Evolutionary conservation across 208 protist species (phyloP).

Genomic region (Crithidia acanthocephali): DNA sequence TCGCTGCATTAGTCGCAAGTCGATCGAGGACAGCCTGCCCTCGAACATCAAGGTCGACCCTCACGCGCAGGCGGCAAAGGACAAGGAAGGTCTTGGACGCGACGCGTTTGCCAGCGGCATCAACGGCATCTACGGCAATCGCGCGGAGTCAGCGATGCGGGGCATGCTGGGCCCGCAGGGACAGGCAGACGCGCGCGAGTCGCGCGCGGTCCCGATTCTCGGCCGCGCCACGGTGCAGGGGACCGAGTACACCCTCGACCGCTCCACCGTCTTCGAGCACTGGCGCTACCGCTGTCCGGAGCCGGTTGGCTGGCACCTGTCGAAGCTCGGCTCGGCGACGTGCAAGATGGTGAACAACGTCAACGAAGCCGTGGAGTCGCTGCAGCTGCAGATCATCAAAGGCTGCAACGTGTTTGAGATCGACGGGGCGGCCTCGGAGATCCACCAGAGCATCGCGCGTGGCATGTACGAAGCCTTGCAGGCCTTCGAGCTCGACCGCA

Average conservation of each 20-base stretch:
- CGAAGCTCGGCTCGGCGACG: conserved; percentile 78
- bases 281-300: conserved; percentile 72
- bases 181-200: conserved; percentile 76
- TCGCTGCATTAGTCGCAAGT: conserved; percentile 26
- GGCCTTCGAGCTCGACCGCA: conserved; percentile 90
- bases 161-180: conserved; percentile 87
- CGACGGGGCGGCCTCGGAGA: conserved; percentile 77
- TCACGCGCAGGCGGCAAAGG: conserved; percentile 12
- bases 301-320: conserved; percentile 84
- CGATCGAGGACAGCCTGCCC: conserved; percentile 46
- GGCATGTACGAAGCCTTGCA: conserved; percentile 80
- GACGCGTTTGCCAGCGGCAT: conserved; percentile 58
- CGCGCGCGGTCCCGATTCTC: conserved; percentile 80
- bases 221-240: conserved; percentile 73
- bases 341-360: conserved; percentile 91
- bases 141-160: conserved; percentile 75
- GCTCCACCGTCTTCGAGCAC: conserved; percentile 87
- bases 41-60: conserved; percentile 47
- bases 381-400: conserved; percentile 91
- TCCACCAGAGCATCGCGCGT: conserved; percentile 79
- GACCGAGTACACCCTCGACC: conserved; percentile 79
- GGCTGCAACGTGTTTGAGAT: conserved; percentile 91
- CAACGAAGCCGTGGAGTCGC: conserved; percentile 80
- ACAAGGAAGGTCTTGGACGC: conserved; percentile 28
- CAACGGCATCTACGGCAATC: conserved; percentile 82